Evolutionary conservation across 768 basidiomycete genomes (phyloP).

Genomic region (Lactarius hengduanensis): DNA sequence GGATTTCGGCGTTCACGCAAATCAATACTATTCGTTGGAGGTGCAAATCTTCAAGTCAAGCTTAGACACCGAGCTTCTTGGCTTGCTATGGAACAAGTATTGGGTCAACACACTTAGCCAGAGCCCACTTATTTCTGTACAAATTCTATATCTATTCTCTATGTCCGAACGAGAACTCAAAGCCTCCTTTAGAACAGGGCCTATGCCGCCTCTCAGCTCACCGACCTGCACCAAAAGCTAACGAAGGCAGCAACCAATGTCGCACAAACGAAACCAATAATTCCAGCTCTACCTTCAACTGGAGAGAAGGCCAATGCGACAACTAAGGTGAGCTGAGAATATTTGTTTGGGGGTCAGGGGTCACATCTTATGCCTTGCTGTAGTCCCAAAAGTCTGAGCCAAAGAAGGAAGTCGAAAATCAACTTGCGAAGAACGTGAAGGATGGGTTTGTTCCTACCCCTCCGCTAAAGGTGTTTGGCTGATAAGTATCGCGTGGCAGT

Average conservation of each 20-base stretch:
- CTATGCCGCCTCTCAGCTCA: slow-evolving; percentile 88
- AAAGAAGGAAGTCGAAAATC: slow-evolving; percentile 81
- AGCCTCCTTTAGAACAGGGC: slow-evolving; percentile 72
- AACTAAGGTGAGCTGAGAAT: slow-evolving; percentile 42
- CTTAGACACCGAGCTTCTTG: slow-evolving; percentile 83
- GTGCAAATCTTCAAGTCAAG: slow-evolving; percentile 94
- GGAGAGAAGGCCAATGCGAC: slow-evolving; percentile 47
- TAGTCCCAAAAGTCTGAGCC: slow-evolving; percentile 52
- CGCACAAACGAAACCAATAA: slow-evolving; percentile 48
- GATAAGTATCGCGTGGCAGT: slow-evolving; percentile 41
- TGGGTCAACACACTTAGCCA: slow-evolving; percentile 98
- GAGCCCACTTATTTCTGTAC: slow-evolving; percentile 86
- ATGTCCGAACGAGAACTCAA: neutral
- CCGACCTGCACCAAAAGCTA: slow-evolving; percentile 89
- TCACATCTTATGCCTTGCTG: slow-evolving; percentile 4
- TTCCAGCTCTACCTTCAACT: slow-evolving; percentile 52
- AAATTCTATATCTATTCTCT: slow-evolving; percentile 29
- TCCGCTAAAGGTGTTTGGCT: slow-evolving; percentile 3
- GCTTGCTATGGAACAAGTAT: slow-evolving; percentile 97
- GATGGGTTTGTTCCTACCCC: slow-evolving; percentile 54
- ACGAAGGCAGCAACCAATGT: slow-evolving; percentile 64
- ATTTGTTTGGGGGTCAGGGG: neutral
- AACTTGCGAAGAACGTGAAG: slow-evolving; percentile 83
- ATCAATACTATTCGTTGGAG: slow-evolving; percentile 92
- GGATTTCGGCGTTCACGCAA: slow-evolving; percentile 98